Evolutionary conservation across 805 yeast species (phyloP).

Genomic region (Metschnikowia borealis): DNA sequence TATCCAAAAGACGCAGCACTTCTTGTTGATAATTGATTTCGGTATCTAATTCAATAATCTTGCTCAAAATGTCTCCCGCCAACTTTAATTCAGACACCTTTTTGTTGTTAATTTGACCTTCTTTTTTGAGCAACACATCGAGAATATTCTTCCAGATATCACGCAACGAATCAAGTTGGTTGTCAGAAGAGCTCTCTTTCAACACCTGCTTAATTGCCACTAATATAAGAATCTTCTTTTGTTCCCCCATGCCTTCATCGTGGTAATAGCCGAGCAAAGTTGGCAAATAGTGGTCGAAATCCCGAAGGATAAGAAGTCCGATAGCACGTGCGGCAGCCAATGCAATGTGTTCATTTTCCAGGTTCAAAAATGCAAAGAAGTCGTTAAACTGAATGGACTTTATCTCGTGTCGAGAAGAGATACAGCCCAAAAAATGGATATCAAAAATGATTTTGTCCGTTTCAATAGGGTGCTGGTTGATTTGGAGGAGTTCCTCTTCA

Average conservation of each 20-base stretch:
- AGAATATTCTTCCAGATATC: conserved; percentile 14
- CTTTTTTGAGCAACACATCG: conserved; percentile 5
- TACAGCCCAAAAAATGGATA: conserved; percentile 47
- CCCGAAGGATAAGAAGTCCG: conserved; percentile 45
- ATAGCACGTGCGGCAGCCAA: conserved; percentile 50
- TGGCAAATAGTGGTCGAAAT: conserved; percentile 37
- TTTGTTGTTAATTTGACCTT: conserved; percentile 8
- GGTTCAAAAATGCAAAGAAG: conserved; percentile 21
- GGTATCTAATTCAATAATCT: conserved; percentile 19
- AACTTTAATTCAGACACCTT: conserved; percentile 26
- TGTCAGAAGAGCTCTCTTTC: conserved; percentile 11
- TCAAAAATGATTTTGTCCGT: conserved; percentile 26
- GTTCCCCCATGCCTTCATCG: conserved; percentile 6
- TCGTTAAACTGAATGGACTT: conserved; percentile 28
- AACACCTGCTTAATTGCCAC: conserved; percentile 21
- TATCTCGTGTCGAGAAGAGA: conserved; percentile 25
- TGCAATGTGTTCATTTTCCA: conserved; percentile 31
- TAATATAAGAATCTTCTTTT: conserved; percentile 14
- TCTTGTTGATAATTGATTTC: conserved; percentile 16
- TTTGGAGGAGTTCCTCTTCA: conserved; percentile 27
- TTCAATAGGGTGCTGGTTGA: conserved; percentile 17
- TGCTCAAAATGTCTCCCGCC: conserved; percentile 35
- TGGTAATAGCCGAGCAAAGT: conserved; percentile 26
- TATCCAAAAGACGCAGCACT: conserved; percentile 12
- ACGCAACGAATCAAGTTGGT: conserved; percentile 2